Evolutionary conservation across 2,329 filamentous ascomycete genomes (phyloP).

Genomic region (Ceratocystis diversiconidia): DNA sequence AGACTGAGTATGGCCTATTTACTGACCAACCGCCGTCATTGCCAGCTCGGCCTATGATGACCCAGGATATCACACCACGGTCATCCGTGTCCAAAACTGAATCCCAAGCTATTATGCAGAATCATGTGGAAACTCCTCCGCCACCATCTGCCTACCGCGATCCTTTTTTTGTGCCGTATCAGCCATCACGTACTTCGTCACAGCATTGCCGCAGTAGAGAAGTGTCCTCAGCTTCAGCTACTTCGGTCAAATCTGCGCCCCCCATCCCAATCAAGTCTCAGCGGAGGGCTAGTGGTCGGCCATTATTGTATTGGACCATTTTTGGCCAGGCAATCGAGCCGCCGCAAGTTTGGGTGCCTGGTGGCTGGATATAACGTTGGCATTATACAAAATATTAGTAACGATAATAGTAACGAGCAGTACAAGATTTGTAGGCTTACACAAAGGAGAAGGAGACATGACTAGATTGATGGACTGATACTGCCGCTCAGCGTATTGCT

Average conservation of each 20-base stretch:
- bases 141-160: constrained; percentile 11
- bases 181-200: not conserved
- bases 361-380: constrained; percentile 14
- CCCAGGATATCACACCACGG: not conserved
- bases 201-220: not conserved
- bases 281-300: constrained; percentile 4
- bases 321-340: constrained; percentile 11
- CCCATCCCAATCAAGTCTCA: constrained; percentile 9
- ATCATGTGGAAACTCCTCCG: constrained; percentile 3
- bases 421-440: too few relatives aligned
- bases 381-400: not conserved
- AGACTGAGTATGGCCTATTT: not conserved
- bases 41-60: not conserved
- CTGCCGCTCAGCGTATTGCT: not conserved
- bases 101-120: not conserved
- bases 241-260: not conserved
- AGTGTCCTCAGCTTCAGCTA: not conserved
- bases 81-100: not conserved
- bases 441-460: not conserved
- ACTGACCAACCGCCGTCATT: not conserved
- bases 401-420: not conserved
- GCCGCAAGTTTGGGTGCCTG: constrained; percentile 12
- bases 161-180: not conserved
- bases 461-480: not conserved
- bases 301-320: constrained; percentile 15